A percentile compares a stretch with the other conserved stretches of the same genome.
Evolutionary conservation across 169 alveolate genomes (phyloP).

Genomic region (Blepharisma undulans): DNA sequence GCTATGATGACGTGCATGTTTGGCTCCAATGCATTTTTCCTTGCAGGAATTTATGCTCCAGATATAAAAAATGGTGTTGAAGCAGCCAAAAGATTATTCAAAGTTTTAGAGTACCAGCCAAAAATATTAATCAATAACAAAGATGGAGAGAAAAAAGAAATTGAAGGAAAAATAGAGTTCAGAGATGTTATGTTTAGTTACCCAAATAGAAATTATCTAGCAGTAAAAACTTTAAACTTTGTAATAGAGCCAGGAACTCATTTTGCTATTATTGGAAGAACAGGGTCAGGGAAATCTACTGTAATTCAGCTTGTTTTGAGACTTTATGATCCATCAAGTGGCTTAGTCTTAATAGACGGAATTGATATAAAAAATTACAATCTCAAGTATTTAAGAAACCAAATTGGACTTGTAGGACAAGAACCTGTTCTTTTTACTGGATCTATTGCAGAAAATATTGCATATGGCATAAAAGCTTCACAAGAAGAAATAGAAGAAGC

Average conservation of each 20-base stretch:
- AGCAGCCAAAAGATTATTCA: conserved; percentile 6
- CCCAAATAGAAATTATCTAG: conserved; percentile 50
- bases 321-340: conserved; percentile 84
- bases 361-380: conserved; percentile 56
- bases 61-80: conserved; percentile 17
- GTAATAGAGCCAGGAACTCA: conserved; percentile 85
- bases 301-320: conserved; percentile 91
- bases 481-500: conserved; percentile 34
- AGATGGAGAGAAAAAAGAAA: conserved; percentile 5
- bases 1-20: conserved; percentile 4
- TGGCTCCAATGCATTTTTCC: conserved; percentile 9
- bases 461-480: conserved; percentile 26
- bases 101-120: conserved; percentile 1
- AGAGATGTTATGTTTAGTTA: conserved; percentile 59
- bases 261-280: conserved; percentile 91
- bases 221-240: conserved; percentile 54
- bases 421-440: conserved; percentile 59
- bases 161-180: conserved; percentile 60
- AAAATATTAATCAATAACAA: neutral
- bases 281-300: conserved; percentile 97
- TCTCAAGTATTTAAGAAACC: conserved; percentile 58
- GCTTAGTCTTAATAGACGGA: conserved; percentile 50
- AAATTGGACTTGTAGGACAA: conserved; percentile 65
- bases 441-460: conserved; percentile 58
- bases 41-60: conserved; percentile 18